Evolutionary conservation across 2,329 filamentous ascomycete genomes (phyloP), one percentile per base, ranked within the genome.

Genomic region (Didymella glomerata): DNA sequence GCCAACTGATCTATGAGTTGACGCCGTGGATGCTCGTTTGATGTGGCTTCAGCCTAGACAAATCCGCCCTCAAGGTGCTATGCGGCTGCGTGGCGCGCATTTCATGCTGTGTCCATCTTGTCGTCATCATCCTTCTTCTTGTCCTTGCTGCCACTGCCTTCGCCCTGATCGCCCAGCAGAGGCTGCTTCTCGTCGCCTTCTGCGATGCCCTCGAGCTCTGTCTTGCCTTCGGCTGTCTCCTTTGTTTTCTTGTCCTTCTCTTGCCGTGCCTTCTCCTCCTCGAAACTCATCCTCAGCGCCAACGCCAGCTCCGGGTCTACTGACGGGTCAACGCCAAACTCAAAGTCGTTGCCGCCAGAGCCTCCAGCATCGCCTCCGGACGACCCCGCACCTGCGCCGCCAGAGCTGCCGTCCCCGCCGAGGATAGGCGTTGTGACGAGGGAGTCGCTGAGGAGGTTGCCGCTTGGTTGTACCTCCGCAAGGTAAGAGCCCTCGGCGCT

Each of bases 271-370:
- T 96, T 96, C 80, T 99, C 95, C 77, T 99, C 95, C 77, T 99
- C 95, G 86, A 96, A 92, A 79, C 92, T 96, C 92, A 99, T 97
- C 64, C 95, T 89, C 76, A 99, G 83, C 51, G 95, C 95, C 68
- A 99, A 86, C 22, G 95, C 95, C 73, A 99, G 82, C 78, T 99
- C 95, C 3, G 95, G 95, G 75, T 99, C 95, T 72, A 93, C 85
- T 53, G 89, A 90, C 14, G 94, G 93, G 77, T 98, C 95, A 67
- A 97, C 92, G 65, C 91, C 92, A 75, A 96, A 96, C 68, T 93
- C 91, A 70, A 92, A 96, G 62, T 90, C 87, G 55, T 85, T 86
- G 32, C 82, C 85, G 57, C 82, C 84, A 42, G 81, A 63, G 32
- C 70, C 81, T 51, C 83, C 86, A 51, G 82, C 85, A 50, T 83